Evolutionary conservation across 345 rosid genomes (phyloP).

Genomic region (Mercurialis annua): DNA sequence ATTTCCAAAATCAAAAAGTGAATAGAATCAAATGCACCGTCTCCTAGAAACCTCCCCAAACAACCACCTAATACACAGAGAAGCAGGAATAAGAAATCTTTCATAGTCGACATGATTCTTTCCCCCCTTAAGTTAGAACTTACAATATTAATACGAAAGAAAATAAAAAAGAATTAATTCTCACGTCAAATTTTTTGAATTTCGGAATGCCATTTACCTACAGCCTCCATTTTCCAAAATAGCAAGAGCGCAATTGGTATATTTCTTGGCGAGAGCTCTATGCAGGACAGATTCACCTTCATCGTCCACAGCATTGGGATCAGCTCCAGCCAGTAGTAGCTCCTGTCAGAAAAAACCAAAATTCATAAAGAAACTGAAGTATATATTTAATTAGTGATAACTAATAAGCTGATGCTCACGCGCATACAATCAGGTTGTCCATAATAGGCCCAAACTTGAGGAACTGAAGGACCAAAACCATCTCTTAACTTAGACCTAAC

Average conservation of each 20-base stretch:
- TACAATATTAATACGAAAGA: not conserved
- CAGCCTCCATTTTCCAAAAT: slow-evolving; percentile 86
- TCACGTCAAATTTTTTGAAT: no score
- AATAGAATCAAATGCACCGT: not conserved
- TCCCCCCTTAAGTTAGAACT: no score
- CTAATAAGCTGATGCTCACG: slow-evolving; percentile 46
- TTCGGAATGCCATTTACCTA: slow-evolving; percentile 73
- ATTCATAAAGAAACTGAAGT: slow-evolving; percentile 10
- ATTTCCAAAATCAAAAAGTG: not conserved
- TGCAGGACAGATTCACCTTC: no score
- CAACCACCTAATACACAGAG: no score
- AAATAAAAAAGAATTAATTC: slow-evolving; percentile 52
- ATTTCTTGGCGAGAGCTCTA: no score
- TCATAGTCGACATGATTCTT: not conserved
- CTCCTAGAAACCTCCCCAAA: no score
- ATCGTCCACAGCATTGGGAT: no score
- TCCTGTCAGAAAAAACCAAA: slow-evolving; percentile 49
- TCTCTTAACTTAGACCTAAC: no score
- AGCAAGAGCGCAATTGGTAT: slow-evolving; percentile 87
- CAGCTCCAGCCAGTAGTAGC: slow-evolving; percentile 73
- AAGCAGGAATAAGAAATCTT: not conserved
- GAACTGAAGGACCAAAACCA: no score
- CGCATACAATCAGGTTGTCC: slow-evolving; percentile 99
- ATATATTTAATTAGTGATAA: not conserved
- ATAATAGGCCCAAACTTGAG: slow-evolving; percentile 98